Evolutionary conservation across 2,329 filamentous ascomycete genomes (phyloP).

Genomic region (Aspergillus hiratsukae): DNA sequence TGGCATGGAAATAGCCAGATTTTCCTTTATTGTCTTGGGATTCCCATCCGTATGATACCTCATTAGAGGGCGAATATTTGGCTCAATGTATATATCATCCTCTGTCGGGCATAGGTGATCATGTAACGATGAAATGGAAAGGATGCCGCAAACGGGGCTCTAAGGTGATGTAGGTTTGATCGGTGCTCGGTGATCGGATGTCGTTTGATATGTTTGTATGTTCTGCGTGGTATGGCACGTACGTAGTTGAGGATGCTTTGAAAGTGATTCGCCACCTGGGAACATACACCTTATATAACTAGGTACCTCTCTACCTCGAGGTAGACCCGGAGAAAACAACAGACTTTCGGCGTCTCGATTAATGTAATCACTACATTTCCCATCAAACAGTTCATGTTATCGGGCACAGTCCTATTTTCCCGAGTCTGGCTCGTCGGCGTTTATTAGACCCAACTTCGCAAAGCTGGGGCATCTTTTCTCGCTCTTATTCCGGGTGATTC

Average conservation of each 20-base stretch:
- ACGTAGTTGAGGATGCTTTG: neutral
- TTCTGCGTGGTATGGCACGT: neutral
- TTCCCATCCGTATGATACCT: neutral
- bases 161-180: neutral
- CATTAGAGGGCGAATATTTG: neutral
- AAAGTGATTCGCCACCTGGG: neutral
- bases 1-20: neutral
- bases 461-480: neutral
- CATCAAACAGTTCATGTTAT: neutral
- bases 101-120: neutral
- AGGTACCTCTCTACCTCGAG: too few species aligned
- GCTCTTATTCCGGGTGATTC: neutral
- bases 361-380: neutral
- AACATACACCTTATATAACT: neutral
- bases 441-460: neutral
- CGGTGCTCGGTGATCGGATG: neutral
- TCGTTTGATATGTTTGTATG: slow-evolving; percentile 1
- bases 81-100: neutral
- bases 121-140: neutral
- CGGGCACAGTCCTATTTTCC: neutral
- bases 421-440: neutral
- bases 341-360: neutral
- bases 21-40: neutral
- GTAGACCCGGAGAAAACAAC: neutral
- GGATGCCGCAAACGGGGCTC: neutral